Base-by-base conservation (phyloP, 2,329 filamentous ascomycete species). In the Aspergillus piperis region DNA sequence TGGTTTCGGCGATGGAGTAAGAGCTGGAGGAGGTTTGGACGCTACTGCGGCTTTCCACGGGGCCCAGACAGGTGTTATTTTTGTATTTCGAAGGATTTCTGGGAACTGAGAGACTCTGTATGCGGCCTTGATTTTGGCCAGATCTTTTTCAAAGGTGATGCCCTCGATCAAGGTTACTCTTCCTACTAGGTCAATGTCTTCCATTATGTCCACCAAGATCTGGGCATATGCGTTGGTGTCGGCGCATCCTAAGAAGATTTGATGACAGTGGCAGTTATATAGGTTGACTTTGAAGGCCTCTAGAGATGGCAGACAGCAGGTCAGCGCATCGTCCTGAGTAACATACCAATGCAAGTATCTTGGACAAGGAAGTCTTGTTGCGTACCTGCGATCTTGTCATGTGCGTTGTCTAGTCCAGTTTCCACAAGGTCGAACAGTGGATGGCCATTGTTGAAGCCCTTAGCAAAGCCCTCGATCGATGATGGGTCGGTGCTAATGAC, bases 201-300 rank as follows among this genome's bases (percentile, higher is more conserved):
- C 73, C 51, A 78, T 70, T 54, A 80, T 79, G 36, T 83, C 78
- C 67, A 84, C 80, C 10, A 88, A 74, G 38, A 83, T 73, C 10
- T 78, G 76, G 23, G 81, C 80, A 70, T 86, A 87, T 21, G 82
- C 79, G 58, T 81, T 81, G 71, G 85, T 83, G 60, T 84, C 82
- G 13, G 83, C 83, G 70, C 84, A 86, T 8, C 85, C 86, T 38
- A 88, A 77, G 52, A 87, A 76, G 55, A 88, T 81, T 58, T 86
- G 84, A 56, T 83, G 84, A 68, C 86, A 88, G 65, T 86, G 84
- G 63, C 80, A 82, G 66, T 87, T 82, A 71, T 82, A 78, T 54
- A 86, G 74, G 70, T 83, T 80, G 51, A 84, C 71, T 65, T 83
- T 82, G 72, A 88, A 82, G 25, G 76, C 76, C 64, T 84, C 84